A percentile compares a stretch with the other conserved stretches of the same genome.
Conservation (phyloP, 257 asterid species). For the Solanum arcanum region DNA sequence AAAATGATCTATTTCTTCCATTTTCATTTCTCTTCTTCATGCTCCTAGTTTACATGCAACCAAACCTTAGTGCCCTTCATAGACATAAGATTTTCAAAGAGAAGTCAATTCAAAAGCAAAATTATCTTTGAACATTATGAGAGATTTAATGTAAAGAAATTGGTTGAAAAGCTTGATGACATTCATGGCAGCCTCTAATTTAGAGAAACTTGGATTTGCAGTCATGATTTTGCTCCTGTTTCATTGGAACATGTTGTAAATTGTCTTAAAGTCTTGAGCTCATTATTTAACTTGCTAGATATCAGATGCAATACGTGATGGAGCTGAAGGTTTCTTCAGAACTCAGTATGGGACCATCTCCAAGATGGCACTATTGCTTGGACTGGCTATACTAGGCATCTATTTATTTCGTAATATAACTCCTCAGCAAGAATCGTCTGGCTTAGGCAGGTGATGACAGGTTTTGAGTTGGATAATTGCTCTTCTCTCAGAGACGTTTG, state of each 20-base stretch:
- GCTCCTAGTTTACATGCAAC: neutral
- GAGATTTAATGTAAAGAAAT: neutral
- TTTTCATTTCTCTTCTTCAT: neutral
- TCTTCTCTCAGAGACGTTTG: neutral
- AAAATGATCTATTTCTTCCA: neutral
- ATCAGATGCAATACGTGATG: conserved; percentile 99
- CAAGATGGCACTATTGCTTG: conserved; percentile 84
- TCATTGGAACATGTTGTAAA: neutral
- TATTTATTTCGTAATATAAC: conserved; percentile 79
- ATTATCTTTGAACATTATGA: neutral
- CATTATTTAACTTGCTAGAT: conserved; percentile 46
- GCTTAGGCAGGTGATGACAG: conserved; percentile 66
- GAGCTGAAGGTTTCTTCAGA: conserved; percentile 97
- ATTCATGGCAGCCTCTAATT: neutral
- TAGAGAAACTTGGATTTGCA: neutral
- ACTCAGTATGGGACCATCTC: conserved; percentile 95
- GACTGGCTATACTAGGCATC: conserved; percentile 58
- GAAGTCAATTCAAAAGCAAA: neutral
- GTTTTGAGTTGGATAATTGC: neutral
- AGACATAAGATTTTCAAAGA: neutral
- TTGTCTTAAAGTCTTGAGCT: conserved; percentile 13
- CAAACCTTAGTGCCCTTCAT: neutral
- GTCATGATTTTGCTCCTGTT: neutral
- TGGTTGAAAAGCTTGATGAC: neutral
- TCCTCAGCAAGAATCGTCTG: conserved; percentile 91